Conservation (phyloP, 116 monocot genomes). For the Phalaenopsis hybrid region DNA sequence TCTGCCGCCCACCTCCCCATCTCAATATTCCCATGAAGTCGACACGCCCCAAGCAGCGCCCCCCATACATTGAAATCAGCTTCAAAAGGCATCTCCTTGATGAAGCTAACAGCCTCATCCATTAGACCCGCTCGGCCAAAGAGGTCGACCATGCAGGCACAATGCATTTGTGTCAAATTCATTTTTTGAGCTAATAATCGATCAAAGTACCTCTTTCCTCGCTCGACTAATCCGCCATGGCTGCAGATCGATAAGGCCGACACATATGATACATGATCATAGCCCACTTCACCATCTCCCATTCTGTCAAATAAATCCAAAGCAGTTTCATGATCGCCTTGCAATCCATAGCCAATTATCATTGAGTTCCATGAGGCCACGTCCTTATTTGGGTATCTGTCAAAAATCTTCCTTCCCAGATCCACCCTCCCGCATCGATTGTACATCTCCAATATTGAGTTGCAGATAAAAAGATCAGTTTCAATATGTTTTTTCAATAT, state of each 20-base stretch:
- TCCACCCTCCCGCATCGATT: slow-evolving; percentile 48
- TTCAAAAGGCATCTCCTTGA: slow-evolving; percentile 49
- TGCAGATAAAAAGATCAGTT: slow-evolving; percentile 53
- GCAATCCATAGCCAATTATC: slow-evolving; percentile 79
- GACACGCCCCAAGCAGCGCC: slow-evolving; percentile 68
- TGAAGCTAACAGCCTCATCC: slow-evolving; percentile 41
- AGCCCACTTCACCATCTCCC: slow-evolving; percentile 44
- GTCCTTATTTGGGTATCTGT: slow-evolving; percentile 47
- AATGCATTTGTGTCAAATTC: slow-evolving; percentile 59
- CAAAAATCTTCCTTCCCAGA: slow-evolving; percentile 45
- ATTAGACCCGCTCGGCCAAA: slow-evolving; percentile 66
- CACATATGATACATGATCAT: slow-evolving; percentile 72
- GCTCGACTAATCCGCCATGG: slow-evolving; percentile 62
- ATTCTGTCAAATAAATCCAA: slow-evolving; percentile 61
- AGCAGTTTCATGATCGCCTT: slow-evolving; percentile 43
- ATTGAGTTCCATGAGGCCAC: slow-evolving; percentile 84
- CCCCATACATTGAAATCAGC: slow-evolving; percentile 83
- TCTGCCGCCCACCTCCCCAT: slow-evolving; percentile 64
- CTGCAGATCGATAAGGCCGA: slow-evolving; percentile 68
- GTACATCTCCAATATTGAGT: slow-evolving; percentile 74
- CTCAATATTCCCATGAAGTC: slow-evolving; percentile 59
- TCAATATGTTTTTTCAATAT: slow-evolving; percentile 32
- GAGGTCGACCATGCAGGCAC: slow-evolving; percentile 82
- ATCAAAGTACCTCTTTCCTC: slow-evolving; percentile 55
- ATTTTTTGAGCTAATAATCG: slow-evolving; percentile 40